Evolutionary conservation across 805 yeast genomes (phyloP).

Genomic region (Suhomyces pyralidae): DNA sequence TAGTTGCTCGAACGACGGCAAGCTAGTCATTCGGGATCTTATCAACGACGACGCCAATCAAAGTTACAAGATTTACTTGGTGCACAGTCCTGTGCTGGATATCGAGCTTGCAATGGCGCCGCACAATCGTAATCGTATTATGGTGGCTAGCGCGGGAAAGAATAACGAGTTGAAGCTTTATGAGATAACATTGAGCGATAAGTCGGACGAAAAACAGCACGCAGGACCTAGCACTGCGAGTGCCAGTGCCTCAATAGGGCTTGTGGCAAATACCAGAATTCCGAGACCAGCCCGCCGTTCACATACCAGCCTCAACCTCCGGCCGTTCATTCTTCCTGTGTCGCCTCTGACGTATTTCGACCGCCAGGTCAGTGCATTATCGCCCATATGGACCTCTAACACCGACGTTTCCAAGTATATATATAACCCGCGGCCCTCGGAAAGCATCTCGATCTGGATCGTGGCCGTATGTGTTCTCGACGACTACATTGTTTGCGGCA

Average conservation of each 20-base stretch:
- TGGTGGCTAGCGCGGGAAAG: constrained; percentile 25
- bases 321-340: not conserved
- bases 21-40: constrained; percentile 32
- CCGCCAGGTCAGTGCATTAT: constrained; percentile 10
- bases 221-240: not conserved
- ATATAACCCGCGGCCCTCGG: constrained; percentile 9
- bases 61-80: constrained; percentile 22
- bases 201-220: not conserved
- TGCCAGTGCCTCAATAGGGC: constrained; percentile 1
- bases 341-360: constrained; percentile 3
- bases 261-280: not conserved
- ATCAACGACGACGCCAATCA: constrained; percentile 34
- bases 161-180: constrained; percentile 26
- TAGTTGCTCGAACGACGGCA: constrained; percentile 34
- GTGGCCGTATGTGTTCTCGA: constrained; percentile 18
- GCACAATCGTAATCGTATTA: constrained; percentile 10
- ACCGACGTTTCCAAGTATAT: constrained; percentile 7
- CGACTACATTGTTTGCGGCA: constrained; percentile 22
- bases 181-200: constrained; percentile 14
- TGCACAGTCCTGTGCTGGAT: constrained; percentile 24
- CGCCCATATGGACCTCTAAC: constrained; percentile 14
- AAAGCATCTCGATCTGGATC: constrained; percentile 19
- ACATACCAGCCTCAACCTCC: constrained; percentile 1
- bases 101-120: constrained; percentile 14
- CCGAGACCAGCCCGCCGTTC: constrained; percentile 5